These are phyloP conservation scores for Pezicula neosporulosa DNA, from an alignment of 2,329 filamentous ascomycete genomes.

Conservation along the genomic window DNA sequence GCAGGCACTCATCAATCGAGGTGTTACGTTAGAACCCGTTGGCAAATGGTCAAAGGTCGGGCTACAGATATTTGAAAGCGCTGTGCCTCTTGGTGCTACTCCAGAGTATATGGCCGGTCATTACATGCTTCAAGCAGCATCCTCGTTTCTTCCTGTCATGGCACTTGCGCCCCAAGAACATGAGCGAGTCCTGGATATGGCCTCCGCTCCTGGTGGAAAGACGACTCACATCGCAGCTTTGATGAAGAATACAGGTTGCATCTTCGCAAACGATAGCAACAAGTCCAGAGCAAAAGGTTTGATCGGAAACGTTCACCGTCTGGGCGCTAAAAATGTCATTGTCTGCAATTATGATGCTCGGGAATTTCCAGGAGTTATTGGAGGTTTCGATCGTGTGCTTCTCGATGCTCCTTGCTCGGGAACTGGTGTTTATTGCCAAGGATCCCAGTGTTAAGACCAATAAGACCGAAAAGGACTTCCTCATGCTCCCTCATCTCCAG, in stretches of 20 bases:
- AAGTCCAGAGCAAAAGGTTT: conserved; percentile 92
- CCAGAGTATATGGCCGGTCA: conserved; percentile 96
- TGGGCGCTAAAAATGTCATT: conserved; percentile 89
- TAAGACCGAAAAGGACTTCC: conserved; percentile 94
- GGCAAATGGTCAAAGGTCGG: conserved; percentile 99
- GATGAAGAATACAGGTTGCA: conserved; percentile 95
- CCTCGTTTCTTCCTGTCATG: conserved; percentile 97
- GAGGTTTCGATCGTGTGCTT: conserved; percentile 90
- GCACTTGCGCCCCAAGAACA: conserved; percentile 90
- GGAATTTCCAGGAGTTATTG: conserved; percentile 91
- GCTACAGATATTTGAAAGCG: conserved; percentile 91
- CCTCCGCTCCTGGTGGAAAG: conserved; percentile 92
- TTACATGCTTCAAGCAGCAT: conserved; percentile 96
- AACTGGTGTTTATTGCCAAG: conserved; percentile 97
- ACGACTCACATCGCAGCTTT: conserved; percentile 94
- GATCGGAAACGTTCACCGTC: conserved; percentile 94
- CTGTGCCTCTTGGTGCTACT: conserved; percentile 77
- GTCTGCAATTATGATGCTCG: conserved; percentile 95
- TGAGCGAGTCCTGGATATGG: conserved; percentile 89
- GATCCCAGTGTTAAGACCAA: conserved; percentile 97
- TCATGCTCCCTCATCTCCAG: conserved; percentile 88
- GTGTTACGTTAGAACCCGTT: conserved; percentile 92
- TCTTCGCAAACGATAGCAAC: conserved; percentile 96
- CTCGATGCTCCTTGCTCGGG: conserved; percentile 95
- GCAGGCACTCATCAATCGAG: conserved; percentile 90